Base-by-base conservation (phyloP, 2,329 filamentous ascomycete genomes). In the Septoria linicola region DNA sequence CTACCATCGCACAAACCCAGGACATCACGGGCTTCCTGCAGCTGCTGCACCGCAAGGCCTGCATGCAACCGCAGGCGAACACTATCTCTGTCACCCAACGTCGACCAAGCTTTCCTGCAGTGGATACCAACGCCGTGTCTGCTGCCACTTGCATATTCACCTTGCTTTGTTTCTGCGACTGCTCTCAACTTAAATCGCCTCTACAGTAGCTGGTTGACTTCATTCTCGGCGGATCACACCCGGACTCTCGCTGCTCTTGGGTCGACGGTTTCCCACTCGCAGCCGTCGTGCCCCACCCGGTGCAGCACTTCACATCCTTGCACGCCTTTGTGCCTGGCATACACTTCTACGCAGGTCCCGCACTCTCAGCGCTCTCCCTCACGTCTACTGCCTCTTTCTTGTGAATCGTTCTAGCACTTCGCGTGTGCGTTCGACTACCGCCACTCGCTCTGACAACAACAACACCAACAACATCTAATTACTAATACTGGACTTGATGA, bases 51-150 rank as follows among this genome's bases (percentile, higher is more conserved):
- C 39, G 39, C 20, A 23, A n/a, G 23, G 23, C 42, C 30, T 45
- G 42, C 45, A 21, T 30, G 34, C 32, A 31, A 27, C 34, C 43
- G 31, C 27, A 27, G 46, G 34, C 21, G 52, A 41, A 36, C 44
- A 41, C 49, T 50, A 53, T 58, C 50, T 47, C 42, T 41, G 44
- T 50, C 47, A 41, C 43, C 40, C 55, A 53, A 55, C 55, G 52
- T 40, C 56, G 36, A 46, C 49, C 51, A 57, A 53, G 57, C 57
- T 55, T 55, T 52, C 49, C 27, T 16, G n/a, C 53, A 41, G 52
- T 44, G 46, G 39, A 27, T 30, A 45, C 17, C 25, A 27, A 25
- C 35, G 42, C 42, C 37, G 17, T 35, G 46, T 46, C 51, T 41
- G 23, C 39, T 30, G 31, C 42, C 30, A 34, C 32, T 45, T 46